Evolutionary conservation across 495 filamentous ascomycete species (phyloP).

Genomic region (Penicillium samsonianum): DNA sequence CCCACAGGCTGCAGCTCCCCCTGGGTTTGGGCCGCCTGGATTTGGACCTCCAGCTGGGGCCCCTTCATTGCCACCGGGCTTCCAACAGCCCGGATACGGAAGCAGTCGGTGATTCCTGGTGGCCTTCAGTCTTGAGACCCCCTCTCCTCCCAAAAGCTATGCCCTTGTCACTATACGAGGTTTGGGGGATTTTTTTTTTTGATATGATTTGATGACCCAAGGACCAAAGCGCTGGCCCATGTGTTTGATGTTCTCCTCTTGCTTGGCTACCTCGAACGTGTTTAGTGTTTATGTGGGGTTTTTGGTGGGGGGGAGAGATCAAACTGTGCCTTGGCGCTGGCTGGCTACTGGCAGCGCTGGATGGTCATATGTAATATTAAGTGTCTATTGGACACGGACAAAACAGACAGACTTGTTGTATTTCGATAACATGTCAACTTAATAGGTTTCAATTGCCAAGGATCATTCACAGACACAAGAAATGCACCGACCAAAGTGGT

Average conservation of each 20-base stretch:
- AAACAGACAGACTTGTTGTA: neutral
- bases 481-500: neutral
- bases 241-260: neutral
- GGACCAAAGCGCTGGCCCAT: slow-evolving; percentile 1
- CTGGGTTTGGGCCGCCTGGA: slow-evolving; percentile 58
- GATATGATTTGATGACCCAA: slow-evolving; percentile 17
- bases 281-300: too few relatives aligned
- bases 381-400: neutral
- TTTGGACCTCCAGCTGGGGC: slow-evolving; percentile 44
- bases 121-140: neutral
- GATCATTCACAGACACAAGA: slow-evolving; percentile 2
- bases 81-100: slow-evolving; percentile 52
- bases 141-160: neutral
- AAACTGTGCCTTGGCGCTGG: neutral
- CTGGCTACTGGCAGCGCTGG: neutral
- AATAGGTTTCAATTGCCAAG: neutral
- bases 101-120: slow-evolving; percentile 38
- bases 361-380: slow-evolving; percentile 9
- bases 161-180: neutral
- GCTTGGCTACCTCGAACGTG: neutral
- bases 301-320: too few relatives aligned
- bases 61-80: slow-evolving; percentile 50
- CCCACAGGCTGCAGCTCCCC: slow-evolving; percentile 49
- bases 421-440: neutral
- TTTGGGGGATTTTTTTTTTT: neutral